Conservation (phyloP, 140 eudicot species). For the Senecio squalidus region DNA sequence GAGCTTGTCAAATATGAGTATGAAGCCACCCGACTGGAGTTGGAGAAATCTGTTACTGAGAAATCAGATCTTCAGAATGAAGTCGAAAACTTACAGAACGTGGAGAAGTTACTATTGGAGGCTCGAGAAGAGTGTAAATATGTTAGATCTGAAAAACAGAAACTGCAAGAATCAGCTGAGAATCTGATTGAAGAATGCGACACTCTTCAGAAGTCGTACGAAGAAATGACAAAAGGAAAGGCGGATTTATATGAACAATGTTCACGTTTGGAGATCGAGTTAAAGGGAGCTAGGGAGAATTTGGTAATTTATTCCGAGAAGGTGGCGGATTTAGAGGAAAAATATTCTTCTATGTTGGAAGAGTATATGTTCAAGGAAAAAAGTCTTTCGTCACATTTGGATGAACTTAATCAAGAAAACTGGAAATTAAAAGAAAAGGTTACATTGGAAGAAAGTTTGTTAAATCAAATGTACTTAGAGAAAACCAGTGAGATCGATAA, state of each 20-base stretch:
- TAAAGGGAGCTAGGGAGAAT: slow-evolving; percentile 33
- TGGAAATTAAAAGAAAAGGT: slow-evolving; percentile 51
- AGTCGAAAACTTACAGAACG: slow-evolving; percentile 35
- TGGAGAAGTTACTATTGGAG: slow-evolving; percentile 23
- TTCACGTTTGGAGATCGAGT: slow-evolving; percentile 38
- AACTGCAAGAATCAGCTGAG: slow-evolving; percentile 46
- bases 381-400: slow-evolving; percentile 48
- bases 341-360: slow-evolving; percentile 39
- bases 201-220: slow-evolving; percentile 44
- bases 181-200: slow-evolving; percentile 36
- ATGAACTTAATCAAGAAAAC: slow-evolving; percentile 54
- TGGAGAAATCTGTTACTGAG: slow-evolving; percentile 32
- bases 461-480: slow-evolving; percentile 53
- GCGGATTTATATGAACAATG: slow-evolving; percentile 34
- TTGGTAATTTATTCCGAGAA: slow-evolving; percentile 33
- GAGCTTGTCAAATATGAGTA: slow-evolving; percentile 25
- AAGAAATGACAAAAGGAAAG: slow-evolving; percentile 43
- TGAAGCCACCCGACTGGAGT: slow-evolving; percentile 28
- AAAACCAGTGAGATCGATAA: slow-evolving; percentile 45
- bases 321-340: slow-evolving; percentile 43
- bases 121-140: slow-evolving; percentile 51
- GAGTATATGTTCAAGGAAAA: slow-evolving; percentile 48
- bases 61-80: slow-evolving; percentile 48
- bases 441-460: slow-evolving; percentile 41
- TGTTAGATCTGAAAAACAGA: slow-evolving; percentile 42